These are phyloP conservation scores for Moesziomyces globuligerus DNA, from an alignment of 1,284 basidiomycete species.

Conservation along the genomic window DNA sequence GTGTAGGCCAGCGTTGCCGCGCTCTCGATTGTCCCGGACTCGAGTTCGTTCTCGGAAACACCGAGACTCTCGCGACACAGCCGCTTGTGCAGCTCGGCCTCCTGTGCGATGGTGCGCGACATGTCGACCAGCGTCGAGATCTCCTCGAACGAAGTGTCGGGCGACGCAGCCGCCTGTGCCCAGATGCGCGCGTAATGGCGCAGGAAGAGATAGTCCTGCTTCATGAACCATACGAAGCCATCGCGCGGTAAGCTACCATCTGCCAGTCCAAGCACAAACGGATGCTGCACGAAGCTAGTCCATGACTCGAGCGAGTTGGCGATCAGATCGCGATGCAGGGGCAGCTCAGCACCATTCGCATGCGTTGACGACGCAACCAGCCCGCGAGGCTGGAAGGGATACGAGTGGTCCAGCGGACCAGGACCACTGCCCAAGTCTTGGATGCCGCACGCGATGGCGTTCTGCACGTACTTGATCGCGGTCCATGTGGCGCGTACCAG, in stretches of 20 bases:
- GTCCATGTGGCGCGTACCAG: constrained; percentile 74
- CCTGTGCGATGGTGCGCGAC: constrained; percentile 43
- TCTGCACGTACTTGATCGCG: constrained; percentile 79
- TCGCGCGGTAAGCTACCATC: constrained; percentile 76
- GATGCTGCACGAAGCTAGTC: constrained; percentile 73
- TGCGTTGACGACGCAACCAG: constrained; percentile 21
- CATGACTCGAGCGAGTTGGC: constrained; percentile 58
- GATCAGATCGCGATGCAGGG: constrained; percentile 48
- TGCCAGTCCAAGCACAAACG: constrained; percentile 81
- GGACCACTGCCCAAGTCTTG: constrained; percentile 78
- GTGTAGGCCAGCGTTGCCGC: constrained; percentile 62
- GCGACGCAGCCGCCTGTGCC: constrained; percentile 74
- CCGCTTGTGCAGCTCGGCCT: constrained; percentile 51
- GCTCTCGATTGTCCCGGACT: constrained; percentile 48
- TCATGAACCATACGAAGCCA: constrained; percentile 86
- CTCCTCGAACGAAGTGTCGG: constrained; percentile 70
- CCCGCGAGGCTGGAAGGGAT: constrained; percentile 71
- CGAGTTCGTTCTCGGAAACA: constrained; percentile 39
- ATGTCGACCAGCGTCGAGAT: constrained; percentile 77
- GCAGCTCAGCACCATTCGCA: constrained; percentile 40
- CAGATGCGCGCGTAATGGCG: constrained; percentile 71
- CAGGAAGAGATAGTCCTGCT: constrained; percentile 72
- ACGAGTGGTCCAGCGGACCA: constrained; percentile 88
- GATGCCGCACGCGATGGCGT: constrained; percentile 78
- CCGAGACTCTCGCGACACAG: constrained; percentile 53